phyloP scores from a whole-genome alignment of 2,329 filamentous ascomycete species.

The Fusarium siculi region DNA sequence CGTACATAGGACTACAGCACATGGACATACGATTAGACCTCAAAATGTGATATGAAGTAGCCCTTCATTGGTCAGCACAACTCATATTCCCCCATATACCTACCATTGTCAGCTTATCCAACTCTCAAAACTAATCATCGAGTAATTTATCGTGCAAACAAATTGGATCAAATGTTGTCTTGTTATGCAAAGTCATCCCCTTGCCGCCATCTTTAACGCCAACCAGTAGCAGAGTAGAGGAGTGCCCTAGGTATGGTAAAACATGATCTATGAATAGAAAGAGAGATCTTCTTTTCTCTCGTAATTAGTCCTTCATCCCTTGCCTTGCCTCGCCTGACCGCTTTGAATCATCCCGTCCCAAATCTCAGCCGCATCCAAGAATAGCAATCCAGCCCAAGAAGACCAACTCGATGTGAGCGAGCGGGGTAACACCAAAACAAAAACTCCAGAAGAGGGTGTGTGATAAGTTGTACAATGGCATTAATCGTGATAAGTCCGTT shows the following conservation, averaged over 20 bases:
- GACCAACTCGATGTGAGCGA: slow-evolving; percentile 34
- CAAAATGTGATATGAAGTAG: background rate
- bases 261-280: slow-evolving; percentile 35
- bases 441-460: slow-evolving; percentile 16
- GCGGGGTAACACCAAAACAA: slow-evolving; percentile 35
- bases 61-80: background rate
- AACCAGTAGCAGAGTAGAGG: slow-evolving; percentile 16
- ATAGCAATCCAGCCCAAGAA: slow-evolving; percentile 20
- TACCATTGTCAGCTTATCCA: background rate
- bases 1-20: background rate
- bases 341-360: slow-evolving; percentile 12
- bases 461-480: slow-evolving; percentile 28
- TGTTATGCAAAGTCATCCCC: slow-evolving; percentile 21
- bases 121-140: background rate
- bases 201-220: slow-evolving; percentile 22
- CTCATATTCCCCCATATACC: background rate
- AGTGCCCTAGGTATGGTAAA: slow-evolving; percentile 14
- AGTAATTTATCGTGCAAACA: background rate
- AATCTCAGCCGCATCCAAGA: slow-evolving; percentile 25
- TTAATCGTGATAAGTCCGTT: slow-evolving; percentile 30
- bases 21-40: background rate
- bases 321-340: background rate
- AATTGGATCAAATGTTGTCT: slow-evolving; percentile 4
- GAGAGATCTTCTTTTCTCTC: background rate
- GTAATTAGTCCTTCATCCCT: background rate